Base-by-base conservation (phyloP, 2,329 filamentous ascomycete species). In the Drechslerella dactyloides region DNA sequence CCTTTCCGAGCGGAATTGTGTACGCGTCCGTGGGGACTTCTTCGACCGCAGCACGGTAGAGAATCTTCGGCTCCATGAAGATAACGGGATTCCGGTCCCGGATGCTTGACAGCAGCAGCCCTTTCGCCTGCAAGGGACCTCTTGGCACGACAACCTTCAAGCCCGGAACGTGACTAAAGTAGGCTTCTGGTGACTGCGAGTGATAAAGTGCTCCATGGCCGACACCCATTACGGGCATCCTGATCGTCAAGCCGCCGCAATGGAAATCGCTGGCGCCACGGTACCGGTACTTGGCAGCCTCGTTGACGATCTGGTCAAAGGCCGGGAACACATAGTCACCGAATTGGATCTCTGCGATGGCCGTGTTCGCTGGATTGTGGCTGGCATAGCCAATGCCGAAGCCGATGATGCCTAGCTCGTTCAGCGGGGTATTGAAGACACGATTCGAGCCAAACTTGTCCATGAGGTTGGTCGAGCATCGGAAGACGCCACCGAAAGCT, bases 351-450 rank as follows among this genome's bases (percentile, higher is more conserved):
- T 99, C 94, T 0, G 93, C 93, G 23, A 97, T 86, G 0, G 94
- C 91, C 65, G 89, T 89, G 90, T 96, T 92, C 23, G 93, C 93
- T 5, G 64, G 44, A 40, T 62, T 48, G 46, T 73, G 69, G 6
- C 60, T 81, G 96, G 90, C 5, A 91, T 90, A 87, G 1, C 94
- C 94, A 75, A 97, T 92, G 10, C 89, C 94, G 78, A 97, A 97
- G 0, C 94, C 94, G 69, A 96, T 85, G 75, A 99, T 93, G 0
- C 93, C 94, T 80, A 97, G 94, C 79, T 99, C 94, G 35, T 89
- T 91, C 75, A 99, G 81, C 0, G 94, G 94, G 17, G 93, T 97
- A 80, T 99, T 97, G 84, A 99, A 99, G 35, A 99, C 93, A 65
- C 94, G 85, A 66, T 94, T 90, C 1, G 86, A 85, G 7, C 94